Evolutionary conservation across 768 basidiomycete species (phyloP), one percentile per base, ranked within the genome.

Genomic region (Boletus vinaceobasis): DNA sequence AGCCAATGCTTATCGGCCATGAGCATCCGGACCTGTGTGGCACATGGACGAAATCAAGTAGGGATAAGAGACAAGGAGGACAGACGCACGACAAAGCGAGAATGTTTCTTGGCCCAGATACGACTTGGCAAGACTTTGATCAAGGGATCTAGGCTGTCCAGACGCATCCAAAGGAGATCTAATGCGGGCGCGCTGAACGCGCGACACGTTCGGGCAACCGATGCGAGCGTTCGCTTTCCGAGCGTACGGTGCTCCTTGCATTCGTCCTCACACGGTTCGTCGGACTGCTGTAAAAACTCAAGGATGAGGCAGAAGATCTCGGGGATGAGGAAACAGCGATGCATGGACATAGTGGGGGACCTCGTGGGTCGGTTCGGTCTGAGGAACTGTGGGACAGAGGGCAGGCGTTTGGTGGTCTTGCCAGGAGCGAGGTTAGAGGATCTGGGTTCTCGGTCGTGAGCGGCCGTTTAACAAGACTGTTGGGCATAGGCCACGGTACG

Each of bases 131-230:
- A 33, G 27, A 62, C 33, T 39, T 48, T 54, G 52, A 62, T 61
- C 36, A 62, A 31, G 5, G 60, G 61, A 43, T 61, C 59, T 8
- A 62, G 39, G 10, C 33, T 21, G 11, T 61, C 55, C n/a, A 62
- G 42, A 39, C 45, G 52, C 56, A 47, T 50, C 64, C 64, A 65
- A 11, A 66, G 61, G 13, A 46, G 36, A 55, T 65, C 64, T 15
- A 65, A 43, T 10, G 64, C 64, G 2, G 59, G 46, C 19, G 47
- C 53, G n/a, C 52, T 54, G 48, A 63, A 65, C 7, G 52, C 42
- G 4, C 44, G 55, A 40, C 64, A 65, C 2, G 61, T 65, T 38
- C 58, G 55, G 6, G 64, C 61, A 10, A 65, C 53, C 7, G 58
- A 53, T 31, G 57, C 64, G 27, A 65, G 60, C 7, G 60, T 44